Conservation (phyloP, 768 basidiomycete genomes). For the Coprinopsis sp. region DNA sequence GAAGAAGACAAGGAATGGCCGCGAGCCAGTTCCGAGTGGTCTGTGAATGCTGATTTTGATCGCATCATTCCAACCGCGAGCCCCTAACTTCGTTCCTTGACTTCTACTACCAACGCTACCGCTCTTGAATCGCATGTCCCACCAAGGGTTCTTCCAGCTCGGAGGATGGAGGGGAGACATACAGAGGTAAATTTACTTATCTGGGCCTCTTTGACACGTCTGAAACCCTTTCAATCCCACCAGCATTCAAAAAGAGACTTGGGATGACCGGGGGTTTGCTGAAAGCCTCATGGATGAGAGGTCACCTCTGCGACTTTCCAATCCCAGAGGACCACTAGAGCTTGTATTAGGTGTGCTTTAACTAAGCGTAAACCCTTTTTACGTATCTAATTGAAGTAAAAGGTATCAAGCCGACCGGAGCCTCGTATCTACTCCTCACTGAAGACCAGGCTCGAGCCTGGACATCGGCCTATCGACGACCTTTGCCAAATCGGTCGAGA, state of each 20-base stretch:
- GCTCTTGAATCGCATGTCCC: no score
- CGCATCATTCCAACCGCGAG: no score
- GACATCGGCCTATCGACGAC: background rate
- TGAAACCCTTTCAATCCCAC: no score
- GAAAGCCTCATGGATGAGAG: no score
- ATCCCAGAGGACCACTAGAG: constrained; percentile 1
- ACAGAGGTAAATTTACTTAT: background rate
- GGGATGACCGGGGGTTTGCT: no score
- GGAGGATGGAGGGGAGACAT: constrained; percentile 1
- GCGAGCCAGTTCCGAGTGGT: no score
- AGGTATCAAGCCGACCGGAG: background rate
- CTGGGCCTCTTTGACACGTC: no score
- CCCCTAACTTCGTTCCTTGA: no score
- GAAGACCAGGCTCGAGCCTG: background rate
- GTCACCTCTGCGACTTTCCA: no score
- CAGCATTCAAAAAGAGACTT: background rate
- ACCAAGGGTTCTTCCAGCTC: background rate
- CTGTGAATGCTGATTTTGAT: no score
- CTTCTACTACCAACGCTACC: no score
- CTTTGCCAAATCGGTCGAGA: background rate
- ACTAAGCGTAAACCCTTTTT: background rate
- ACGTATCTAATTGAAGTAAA: background rate
- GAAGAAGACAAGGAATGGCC: no score
- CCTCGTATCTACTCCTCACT: background rate
- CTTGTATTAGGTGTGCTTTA: background rate